Evolutionary conservation across 768 basidiomycete genomes (phyloP).

Genomic region (Lentinula raphanica): DNA sequence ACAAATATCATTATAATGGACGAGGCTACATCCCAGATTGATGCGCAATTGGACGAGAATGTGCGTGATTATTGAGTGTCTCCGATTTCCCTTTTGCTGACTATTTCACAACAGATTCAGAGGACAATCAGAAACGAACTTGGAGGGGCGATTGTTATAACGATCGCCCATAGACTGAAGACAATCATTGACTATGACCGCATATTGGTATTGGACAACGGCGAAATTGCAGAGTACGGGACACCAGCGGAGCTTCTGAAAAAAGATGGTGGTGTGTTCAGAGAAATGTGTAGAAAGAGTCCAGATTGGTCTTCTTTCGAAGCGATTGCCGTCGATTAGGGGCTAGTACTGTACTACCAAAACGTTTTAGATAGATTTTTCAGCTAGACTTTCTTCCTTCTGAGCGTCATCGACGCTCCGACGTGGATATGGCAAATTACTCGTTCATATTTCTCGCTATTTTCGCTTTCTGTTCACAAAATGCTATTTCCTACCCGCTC

Average conservation of each 20-base stretch:
- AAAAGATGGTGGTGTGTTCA: conserved; percentile 54
- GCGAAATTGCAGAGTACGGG: conserved; percentile 68
- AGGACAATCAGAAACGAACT: conserved; percentile 71
- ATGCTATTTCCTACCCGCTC: background rate
- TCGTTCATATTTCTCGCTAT: background rate
- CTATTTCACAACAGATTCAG: conserved; percentile 46
- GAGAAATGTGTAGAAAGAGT: conserved; percentile 63
- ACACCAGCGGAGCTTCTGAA: conserved; percentile 52
- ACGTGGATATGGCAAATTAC: background rate
- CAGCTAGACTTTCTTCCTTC: background rate
- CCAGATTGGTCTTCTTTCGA: conserved; percentile 43
- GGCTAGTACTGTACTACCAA: background rate
- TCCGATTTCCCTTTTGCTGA: background rate
- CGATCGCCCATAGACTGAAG: conserved; percentile 76
- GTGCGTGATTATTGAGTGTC: conserved; percentile 24
- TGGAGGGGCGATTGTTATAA: conserved; percentile 65
- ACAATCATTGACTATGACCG: conserved; percentile 75
- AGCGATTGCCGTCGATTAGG: conserved; percentile 15
- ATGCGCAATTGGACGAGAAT: conserved; percentile 64
- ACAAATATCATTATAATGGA: conserved; percentile 71
- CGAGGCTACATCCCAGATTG: conserved; percentile 75
- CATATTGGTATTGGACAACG: conserved; percentile 68
- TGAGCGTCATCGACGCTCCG: background rate
- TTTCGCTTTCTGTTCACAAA: background rate
- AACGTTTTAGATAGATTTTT: background rate